Base-by-base conservation (phyloP, 192 early-diverging fungal genomes). In the Gorgonomyces haynaldii region DNA sequence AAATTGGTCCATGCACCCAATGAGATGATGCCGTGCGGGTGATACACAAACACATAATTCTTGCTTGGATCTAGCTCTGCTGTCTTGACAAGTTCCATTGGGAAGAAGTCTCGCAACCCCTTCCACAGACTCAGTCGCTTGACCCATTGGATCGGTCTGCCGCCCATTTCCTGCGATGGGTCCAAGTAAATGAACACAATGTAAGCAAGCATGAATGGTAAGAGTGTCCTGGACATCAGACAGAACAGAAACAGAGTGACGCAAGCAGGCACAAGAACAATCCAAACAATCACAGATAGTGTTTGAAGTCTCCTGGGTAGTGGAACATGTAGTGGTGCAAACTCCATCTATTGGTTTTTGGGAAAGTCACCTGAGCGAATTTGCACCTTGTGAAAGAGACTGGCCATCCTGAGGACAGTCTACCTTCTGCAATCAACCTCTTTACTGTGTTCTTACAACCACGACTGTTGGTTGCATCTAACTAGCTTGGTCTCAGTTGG, bases 21-120 rank as follows among this genome's bases (percentile, higher is more conserved):
- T 13, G 81, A 68, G 41, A 91, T 85, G 43, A 95, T 84, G 5
- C 88, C 89, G 42, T 34, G n/a, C 8, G 17, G 94, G 58, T 98
- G 94, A 54, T 87, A 87, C 32, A 78, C 90, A 72, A 98, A 89
- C 0, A 98, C 68, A 54, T 98, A 95, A 53, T 86, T 86, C 36
- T 78, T 78, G 21, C 46, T 54, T 3, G 89, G 78, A 56, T 94
- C 88, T 40, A 98, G 56, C 41, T 89, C 84, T 19, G 53, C 77
- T 54, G 88, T 86, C 76, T 88, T 86, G 37, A 84, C 62, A 29
- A 95, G 64, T 2, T 59, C 58, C 21, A 82, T 74, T 13, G 89
- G 89, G 47, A 89, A 94, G 52, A 86, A 91, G 30, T 79, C 76
- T 30, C 71, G 71, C 45, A 87, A 79, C 58, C 86, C 84, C 15